Conservation (phyloP, 306 rosid genomes). For the Lathyrus tuberosus region DNA sequence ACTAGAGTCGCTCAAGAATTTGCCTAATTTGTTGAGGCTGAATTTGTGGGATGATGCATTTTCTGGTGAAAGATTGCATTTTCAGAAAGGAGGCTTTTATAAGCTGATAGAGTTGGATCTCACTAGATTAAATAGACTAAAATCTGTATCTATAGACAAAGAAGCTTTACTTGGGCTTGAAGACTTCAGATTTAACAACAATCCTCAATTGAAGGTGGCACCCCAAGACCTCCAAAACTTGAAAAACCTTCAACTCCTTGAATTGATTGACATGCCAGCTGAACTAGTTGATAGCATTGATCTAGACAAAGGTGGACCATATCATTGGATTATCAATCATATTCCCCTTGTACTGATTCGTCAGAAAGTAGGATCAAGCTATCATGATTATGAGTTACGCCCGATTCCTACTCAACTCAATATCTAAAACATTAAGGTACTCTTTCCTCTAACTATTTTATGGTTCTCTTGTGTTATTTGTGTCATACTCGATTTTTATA, state of each 20-base stretch:
- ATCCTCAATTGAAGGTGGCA: conserved; percentile 21
- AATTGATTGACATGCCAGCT: conserved; percentile 29
- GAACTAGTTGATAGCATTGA: conserved; percentile 36
- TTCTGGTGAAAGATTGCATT: conserved; percentile 20
- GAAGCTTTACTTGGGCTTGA: conserved; percentile 28
- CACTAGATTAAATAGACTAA: conserved; percentile 19
- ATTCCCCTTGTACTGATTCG: conserved; percentile 21
- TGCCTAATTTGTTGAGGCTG: conserved; percentile 25
- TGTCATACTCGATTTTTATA: too few species aligned
- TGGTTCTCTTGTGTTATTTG: too few species aligned
- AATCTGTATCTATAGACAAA: background rate
- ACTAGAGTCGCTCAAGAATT: conserved; percentile 20
- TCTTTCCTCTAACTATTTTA: background rate
- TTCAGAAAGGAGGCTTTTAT: conserved; percentile 18
- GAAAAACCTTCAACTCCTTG: conserved; percentile 28
- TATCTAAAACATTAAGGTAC: conserved; percentile 5
- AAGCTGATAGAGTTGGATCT: conserved; percentile 12
- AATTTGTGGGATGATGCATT: conserved; percentile 26
- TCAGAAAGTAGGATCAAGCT: conserved; percentile 25
- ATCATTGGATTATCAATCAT: conserved; percentile 20
- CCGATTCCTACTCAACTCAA: conserved; percentile 13
- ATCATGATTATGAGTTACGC: conserved; percentile 26
- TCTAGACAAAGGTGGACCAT: background rate
- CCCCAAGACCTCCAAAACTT: conserved; percentile 23
- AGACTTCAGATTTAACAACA: conserved; percentile 24